phyloP scores from a whole-genome alignment of 2,329 filamentous ascomycete species.

The Chrysosporium keratinophilum region DNA sequence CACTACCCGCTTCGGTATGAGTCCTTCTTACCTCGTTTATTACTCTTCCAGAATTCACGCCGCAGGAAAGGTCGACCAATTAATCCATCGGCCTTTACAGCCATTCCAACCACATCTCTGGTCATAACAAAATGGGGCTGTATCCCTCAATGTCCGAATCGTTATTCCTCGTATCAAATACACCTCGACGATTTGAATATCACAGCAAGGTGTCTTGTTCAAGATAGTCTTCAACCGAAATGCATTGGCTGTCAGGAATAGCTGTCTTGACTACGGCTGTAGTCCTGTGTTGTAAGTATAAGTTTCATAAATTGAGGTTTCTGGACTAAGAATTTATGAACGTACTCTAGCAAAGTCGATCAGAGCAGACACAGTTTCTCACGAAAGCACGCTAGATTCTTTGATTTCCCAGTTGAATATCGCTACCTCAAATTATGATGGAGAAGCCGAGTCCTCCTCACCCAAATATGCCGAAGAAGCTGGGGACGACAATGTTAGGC shows the following conservation, averaged over 20 bases:
- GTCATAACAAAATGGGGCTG: neutral
- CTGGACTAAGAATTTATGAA: neutral
- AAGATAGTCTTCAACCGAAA: neutral
- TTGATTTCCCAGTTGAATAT: neutral
- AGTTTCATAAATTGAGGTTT: neutral
- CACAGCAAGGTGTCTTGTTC: neutral
- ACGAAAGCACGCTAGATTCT: neutral
- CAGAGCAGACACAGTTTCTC: neutral
- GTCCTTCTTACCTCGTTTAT: neutral
- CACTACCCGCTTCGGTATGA: neutral
- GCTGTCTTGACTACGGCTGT: neutral
- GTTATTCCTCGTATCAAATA: neutral
- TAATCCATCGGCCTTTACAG: neutral
- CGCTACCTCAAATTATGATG: neutral
- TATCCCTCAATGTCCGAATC: neutral
- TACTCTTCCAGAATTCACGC: neutral
- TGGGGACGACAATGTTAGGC: neutral
- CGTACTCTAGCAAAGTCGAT: neutral
- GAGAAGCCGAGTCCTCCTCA: neutral
- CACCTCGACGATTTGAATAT: neutral
- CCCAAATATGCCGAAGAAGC: neutral
- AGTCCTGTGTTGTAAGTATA: neutral
- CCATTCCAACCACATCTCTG: neutral
- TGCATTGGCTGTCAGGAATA: neutral
- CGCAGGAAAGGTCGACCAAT: neutral